Evolutionary conservation across 2,329 filamentous ascomycete species (phyloP), one percentile per base, ranked within the genome.

Genomic region (Cladosporium sp.): DNA sequence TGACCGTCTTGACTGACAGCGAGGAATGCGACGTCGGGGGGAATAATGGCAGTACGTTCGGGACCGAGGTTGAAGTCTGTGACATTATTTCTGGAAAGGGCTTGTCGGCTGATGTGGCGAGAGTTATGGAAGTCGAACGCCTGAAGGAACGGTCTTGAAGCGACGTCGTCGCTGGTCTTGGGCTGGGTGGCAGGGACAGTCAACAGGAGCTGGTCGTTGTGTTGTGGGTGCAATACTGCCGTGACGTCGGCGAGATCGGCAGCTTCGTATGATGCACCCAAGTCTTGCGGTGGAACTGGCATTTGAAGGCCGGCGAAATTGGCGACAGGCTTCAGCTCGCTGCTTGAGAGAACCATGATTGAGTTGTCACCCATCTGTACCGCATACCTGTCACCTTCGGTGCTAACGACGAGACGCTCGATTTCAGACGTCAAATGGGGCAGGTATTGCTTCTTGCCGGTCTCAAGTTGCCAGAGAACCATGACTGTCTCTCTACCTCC

Each of bases 391-490:
- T 90, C 84, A 5, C 94, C 93, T 17, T 79, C 80, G 0, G 88
- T 82, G 15, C 92, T 97, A 36, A 99, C 84, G 4, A 89, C 86
- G 43, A 99, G 83, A 66, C 89, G 91, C 71, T 94, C 88, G 37
- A 99, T 89, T 25, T 87, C 85, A 5, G 91, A 89, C 22, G 89
- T 88, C 59, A 99, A 81, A 81, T 97, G 92, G n/a, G 94, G 94
- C 28, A 99, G 78, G 69, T 88, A 90, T 69, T 94, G 88, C 68
- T 85, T 86, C 70, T 88, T 88, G 63, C 87, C 87, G 0, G 93
- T 97, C 65, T 95, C 90, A 59, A 97, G 80, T 74, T 99, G 94
- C 92, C 92, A 97, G 34, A 97, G 78, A 8, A 96, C 90, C 42
- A 99, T 80, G 19, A 91, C 89, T 7, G 91, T 92, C 75, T 99